Evolutionary conservation across 306 rosid species (phyloP).

Genomic region (Begonia fuchsioides): DNA sequence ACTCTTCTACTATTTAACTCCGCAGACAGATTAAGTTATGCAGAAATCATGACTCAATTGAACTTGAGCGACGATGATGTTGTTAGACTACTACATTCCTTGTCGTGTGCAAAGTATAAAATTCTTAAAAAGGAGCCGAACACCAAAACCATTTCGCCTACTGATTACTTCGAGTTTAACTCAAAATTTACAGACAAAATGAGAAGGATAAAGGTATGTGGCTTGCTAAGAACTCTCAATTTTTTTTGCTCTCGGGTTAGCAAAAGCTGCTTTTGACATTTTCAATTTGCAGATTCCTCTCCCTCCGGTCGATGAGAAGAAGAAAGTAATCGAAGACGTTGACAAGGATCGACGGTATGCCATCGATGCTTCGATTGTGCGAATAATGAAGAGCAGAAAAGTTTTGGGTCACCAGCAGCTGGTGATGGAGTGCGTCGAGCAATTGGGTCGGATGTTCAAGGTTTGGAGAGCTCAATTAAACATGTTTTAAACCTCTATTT

Average conservation of each 20-base stretch:
- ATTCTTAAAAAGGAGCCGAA: constrained; percentile 70
- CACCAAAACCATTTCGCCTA: constrained; percentile 39
- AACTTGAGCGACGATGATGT: constrained; percentile 65
- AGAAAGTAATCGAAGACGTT: constrained; percentile 70
- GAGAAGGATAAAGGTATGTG: constrained; percentile 82
- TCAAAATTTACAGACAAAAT: constrained; percentile 62
- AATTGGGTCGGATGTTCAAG: constrained; percentile 86
- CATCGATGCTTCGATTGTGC: constrained; percentile 85
- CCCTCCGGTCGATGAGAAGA: constrained; percentile 78
- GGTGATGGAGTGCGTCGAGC: constrained; percentile 77
- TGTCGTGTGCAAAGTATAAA: constrained; percentile 78
- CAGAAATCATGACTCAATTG: constrained; percentile 70
- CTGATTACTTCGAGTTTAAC: constrained; percentile 63
- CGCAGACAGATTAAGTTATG: constrained; percentile 37
- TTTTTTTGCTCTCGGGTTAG: neutral
- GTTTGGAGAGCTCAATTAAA: constrained; percentile 18
- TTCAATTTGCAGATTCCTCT: constrained; percentile 55
- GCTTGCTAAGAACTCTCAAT: no score
- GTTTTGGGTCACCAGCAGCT: constrained; percentile 61
- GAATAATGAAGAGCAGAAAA: constrained; percentile 89
- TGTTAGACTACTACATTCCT: constrained; percentile 62
- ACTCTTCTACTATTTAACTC: constrained; percentile 38
- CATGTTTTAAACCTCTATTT: neutral
- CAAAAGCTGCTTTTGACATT: constrained; percentile 1
- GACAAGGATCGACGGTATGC: constrained; percentile 88